phyloP scores from a whole-genome alignment of 2,329 filamentous ascomycete genomes.

The Ceratocystiopsis minuta region DNA sequence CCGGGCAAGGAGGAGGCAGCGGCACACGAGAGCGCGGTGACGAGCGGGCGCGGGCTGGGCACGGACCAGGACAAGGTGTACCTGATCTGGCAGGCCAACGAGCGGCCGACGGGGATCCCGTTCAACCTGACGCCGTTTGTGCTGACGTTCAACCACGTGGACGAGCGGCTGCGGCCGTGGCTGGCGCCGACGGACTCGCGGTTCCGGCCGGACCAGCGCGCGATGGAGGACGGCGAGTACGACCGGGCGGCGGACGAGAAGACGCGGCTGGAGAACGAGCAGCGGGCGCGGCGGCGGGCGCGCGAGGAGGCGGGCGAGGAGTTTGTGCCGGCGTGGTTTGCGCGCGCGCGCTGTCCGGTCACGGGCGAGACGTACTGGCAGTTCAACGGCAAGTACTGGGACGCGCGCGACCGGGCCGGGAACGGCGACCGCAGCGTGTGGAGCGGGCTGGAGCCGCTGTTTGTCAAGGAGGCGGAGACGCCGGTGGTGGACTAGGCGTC shows the following conservation, averaged over 20 bases:
- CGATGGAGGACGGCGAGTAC: constrained; percentile 98
- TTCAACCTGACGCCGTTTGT: constrained; percentile 97
- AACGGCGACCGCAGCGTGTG: constrained; percentile 40
- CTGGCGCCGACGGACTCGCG: constrained; percentile 86
- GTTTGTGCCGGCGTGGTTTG: constrained; percentile 76
- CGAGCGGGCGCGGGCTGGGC: constrained; percentile 32
- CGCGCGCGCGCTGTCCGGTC: constrained; percentile 48
- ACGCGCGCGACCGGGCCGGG: constrained; percentile 47
- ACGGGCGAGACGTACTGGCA: constrained; percentile 86
- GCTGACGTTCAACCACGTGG: constrained; percentile 79
- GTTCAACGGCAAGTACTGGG: constrained; percentile 82
- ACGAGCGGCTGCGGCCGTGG: constrained; percentile 58
- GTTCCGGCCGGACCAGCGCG: constrained; percentile 82
- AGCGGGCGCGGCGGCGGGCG: constrained; percentile 55
- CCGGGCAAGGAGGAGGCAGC: not conserved
- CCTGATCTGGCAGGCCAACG: constrained; percentile 81
- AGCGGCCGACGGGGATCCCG: constrained; percentile 65
- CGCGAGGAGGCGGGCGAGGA: constrained; percentile 66
- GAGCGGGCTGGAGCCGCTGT: constrained; percentile 64
- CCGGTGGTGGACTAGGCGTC: too few relatives aligned
- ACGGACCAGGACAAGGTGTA: constrained; percentile 56
- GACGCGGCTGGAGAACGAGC: constrained; percentile 81
- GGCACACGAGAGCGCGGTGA: not conserved
- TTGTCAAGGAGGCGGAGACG: constrained; percentile 1
- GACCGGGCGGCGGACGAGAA: constrained; percentile 87